These are phyloP conservation scores for Dictyostelium firmibasis DNA, from an alignment of 78 protist genomes.

Conservation along the genomic window DNA sequence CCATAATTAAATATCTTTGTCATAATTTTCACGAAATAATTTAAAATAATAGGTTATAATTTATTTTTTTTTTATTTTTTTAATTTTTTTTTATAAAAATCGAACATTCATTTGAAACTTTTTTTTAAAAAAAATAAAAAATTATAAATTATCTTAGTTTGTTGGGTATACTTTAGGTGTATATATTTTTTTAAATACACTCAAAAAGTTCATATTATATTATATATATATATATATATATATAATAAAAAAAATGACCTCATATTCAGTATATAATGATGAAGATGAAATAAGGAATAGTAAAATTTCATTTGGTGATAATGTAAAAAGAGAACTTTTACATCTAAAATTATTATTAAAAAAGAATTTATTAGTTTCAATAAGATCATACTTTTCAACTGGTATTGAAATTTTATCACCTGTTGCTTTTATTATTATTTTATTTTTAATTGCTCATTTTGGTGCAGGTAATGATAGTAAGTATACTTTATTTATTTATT, in stretches of 20 bases:
- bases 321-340: slow-evolving; percentile 6
- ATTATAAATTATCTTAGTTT: no score
- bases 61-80: no score
- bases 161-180: no score
- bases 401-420: slow-evolving; percentile 51
- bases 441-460: slow-evolving; percentile 34
- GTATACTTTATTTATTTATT: neutral
- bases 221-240: no score
- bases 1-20: no score
- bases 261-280: neutral
- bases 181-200: no score
- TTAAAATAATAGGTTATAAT: no score
- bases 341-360: slow-evolving; percentile 50
- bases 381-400: slow-evolving; percentile 32
- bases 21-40: no score
- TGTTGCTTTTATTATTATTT: slow-evolving; percentile 36
- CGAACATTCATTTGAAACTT: no score
- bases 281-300: neutral
- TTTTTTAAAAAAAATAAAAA: no score
- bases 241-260: neutral
- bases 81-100: no score
- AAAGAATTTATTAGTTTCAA: slow-evolving; percentile 65
- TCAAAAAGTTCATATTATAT: no score
- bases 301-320: neutral
- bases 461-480: slow-evolving; percentile 2